Evolutionary conservation across 1,284 basidiomycete genomes (phyloP), one percentile per base, ranked within the genome.

Genomic region (Microbotryum lychnidis-dioicae): DNA sequence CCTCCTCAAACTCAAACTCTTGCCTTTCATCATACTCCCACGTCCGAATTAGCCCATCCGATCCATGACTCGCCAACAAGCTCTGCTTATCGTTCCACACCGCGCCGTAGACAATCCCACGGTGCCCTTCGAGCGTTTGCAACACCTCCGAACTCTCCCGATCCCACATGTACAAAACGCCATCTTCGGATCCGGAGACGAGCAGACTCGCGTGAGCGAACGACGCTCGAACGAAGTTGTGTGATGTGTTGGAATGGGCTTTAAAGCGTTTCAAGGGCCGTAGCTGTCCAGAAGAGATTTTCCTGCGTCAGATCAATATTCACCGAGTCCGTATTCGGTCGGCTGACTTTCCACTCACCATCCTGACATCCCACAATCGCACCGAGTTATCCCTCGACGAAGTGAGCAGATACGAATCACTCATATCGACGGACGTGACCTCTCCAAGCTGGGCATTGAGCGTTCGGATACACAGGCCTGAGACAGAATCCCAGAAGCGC

Each of bases 181-280:
- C 73, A 55, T 75, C 78, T 61, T 80, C 79, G 3, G 75, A 76
- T 0, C 79, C 79, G 31, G 75, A 73, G 3, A 78, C 72, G 33
- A 80, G 69, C 54, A 79, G 70, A 14, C 73, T 73, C 16, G 75
- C 72, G 46, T 75, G 72, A 0, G 75, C 76, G 63, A 80, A 80
- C 20, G 72, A 68, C 31, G 74, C 74, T 8, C 78, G 73, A 52
- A 80, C 76, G 47, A 79, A 76, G 71, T 79, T 79, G 65, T 79
- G 78, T 25, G 76, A 76, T 12, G 79, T 79, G 65, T 80, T 80
- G 65, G 78, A 78, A 61, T 79, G 77, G 1, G 78, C 77, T 29
- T 76, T 79, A 70, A 79, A 80, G 4, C 78, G 69, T 56, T 76
- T 76, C 5, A 79, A 64, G 29, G 75, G 77, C 10, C 73, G 71